A percentile compares a stretch with the other conserved stretches of the same genome.
Evolutionary conservation across 805 yeast genomes (phyloP).

Genomic region (Torulaspora maleeae): DNA sequence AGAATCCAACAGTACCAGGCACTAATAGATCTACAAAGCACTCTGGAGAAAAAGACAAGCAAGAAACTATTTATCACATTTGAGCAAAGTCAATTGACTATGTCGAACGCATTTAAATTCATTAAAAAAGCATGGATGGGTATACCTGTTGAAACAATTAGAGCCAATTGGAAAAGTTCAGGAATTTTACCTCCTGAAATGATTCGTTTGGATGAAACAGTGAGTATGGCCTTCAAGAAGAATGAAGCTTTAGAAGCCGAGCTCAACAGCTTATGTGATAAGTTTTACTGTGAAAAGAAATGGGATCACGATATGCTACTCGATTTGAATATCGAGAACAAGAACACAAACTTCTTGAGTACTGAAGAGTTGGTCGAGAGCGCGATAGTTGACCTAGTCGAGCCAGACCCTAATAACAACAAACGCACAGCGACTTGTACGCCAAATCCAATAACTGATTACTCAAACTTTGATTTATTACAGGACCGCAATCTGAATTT

Average conservation of each 20-base stretch:
- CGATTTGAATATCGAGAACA: slow-evolving; percentile 45
- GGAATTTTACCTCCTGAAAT: slow-evolving; percentile 38
- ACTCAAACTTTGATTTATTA: slow-evolving; percentile 11
- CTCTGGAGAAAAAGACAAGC: slow-evolving; percentile 17
- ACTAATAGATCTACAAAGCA: slow-evolving; percentile 32
- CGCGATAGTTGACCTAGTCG: slow-evolving; percentile 48
- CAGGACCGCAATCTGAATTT: slow-evolving; percentile 13
- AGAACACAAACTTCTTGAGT: slow-evolving; percentile 46
- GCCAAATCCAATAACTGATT: slow-evolving; percentile 5
- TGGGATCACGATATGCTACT: slow-evolving; percentile 56
- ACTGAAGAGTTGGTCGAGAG: slow-evolving; percentile 59
- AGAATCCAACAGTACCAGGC: slow-evolving; percentile 52
- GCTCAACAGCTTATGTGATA: slow-evolving; percentile 42
- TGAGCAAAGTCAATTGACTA: slow-evolving; percentile 44
- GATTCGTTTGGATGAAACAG: slow-evolving; percentile 29
- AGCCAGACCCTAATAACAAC: slow-evolving; percentile 26
- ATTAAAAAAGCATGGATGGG: slow-evolving; percentile 54
- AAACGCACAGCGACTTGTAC: background rate
- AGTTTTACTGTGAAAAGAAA: slow-evolving; percentile 47
- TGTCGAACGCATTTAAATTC: slow-evolving; percentile 55
- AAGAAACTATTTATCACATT: slow-evolving; percentile 25
- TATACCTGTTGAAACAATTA: slow-evolving; percentile 36
- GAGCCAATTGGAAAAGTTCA: slow-evolving; percentile 43
- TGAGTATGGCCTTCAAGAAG: slow-evolving; percentile 34
- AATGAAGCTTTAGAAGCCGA: slow-evolving; percentile 40